Base-by-base conservation (phyloP, 2,329 filamentous ascomycete species). In the Fusarium dlaminii region DNA sequence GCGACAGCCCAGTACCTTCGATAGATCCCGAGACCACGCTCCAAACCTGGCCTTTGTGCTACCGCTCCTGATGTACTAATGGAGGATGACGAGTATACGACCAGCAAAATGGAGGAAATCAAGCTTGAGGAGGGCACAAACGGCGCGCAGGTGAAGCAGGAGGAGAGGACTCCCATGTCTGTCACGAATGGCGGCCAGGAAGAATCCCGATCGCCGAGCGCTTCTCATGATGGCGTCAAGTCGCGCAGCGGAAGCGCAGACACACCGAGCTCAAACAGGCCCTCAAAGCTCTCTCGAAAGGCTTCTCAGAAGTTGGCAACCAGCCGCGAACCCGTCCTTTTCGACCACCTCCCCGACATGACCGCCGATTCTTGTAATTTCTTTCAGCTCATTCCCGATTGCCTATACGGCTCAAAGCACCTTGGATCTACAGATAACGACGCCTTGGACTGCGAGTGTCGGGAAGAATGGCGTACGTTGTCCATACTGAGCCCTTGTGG, bases 351-450 rank as follows among this genome's bases (percentile, higher is more conserved):
- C 36, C 92, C 93, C 43, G 92, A 98, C 82, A 91, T 90, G 75
- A 97, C 94, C 7, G 84, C 86, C 40, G 93, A 96, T 77, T 93
- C 96, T 8, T 91, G 89, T 76, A 85, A 87, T 32, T 90, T 90
- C 20, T 99, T 99, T 78, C 90, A 94, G 75, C 87, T 96, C 58
- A 95, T 99, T 73, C 86, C 91, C 59, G 90, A 94, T 77, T 98
- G 96, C 82, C 92, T 93, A 39, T 99, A 99, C 83, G 94, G 94
- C 61, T 94, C 95, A 75, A 98, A 97, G 82, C 90, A 93, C 75
- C 91, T 98, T 84, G 96, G 96, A 59, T 93, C 92, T 74, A 97
- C 96, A 32, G 96, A 98, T 79, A 93, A 95, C 84, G 96, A 93
- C 83, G 86, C 94, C 68, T 88, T 98, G 82, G 96, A 98, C 83